phyloP scores from a whole-genome alignment of 371 early-diverging fungal species.

The Mucor piriformis region DNA sequence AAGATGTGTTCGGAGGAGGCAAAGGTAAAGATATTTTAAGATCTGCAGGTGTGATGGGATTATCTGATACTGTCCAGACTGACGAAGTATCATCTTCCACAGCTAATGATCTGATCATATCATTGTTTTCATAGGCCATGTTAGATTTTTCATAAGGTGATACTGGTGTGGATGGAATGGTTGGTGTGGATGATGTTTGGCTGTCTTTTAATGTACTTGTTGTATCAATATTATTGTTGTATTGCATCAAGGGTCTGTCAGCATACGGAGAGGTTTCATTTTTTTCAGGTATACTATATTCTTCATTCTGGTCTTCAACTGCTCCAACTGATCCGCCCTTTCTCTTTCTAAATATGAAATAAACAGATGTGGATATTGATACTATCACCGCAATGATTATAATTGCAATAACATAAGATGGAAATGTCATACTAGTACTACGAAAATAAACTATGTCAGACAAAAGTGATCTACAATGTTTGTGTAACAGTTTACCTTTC shows the following conservation, averaged over 20 bases:
- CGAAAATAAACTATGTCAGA: neutral
- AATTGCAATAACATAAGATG: constrained; percentile 30
- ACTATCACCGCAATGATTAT: constrained; percentile 17
- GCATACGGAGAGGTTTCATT: constrained; percentile 1
- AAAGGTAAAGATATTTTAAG: constrained; percentile 21
- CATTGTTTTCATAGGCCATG: neutral
- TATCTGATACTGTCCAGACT: neutral
- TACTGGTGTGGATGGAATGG: neutral
- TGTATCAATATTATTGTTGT: constrained; percentile 1
- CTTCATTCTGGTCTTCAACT: constrained; percentile 11
- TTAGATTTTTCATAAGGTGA: neutral
- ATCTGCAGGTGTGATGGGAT: neutral
- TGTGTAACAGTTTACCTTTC: neutral
- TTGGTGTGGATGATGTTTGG: constrained; percentile 4
- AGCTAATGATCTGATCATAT: neutral
- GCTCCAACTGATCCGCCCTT: constrained; percentile 14
- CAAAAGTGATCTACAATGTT: neutral
- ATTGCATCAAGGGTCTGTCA: constrained; percentile 5
- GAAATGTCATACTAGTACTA: constrained; percentile 1
- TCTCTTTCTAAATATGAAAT: constrained; percentile 15
- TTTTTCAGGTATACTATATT: neutral
- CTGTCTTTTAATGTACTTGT: neutral
- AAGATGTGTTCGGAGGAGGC: constrained; percentile 32
- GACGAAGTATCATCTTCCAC: constrained; percentile 1
- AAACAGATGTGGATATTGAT: constrained; percentile 3